Evolutionary conservation across 2,329 filamentous ascomycete species (phyloP).

Genomic region (Diaporthe citri): DNA sequence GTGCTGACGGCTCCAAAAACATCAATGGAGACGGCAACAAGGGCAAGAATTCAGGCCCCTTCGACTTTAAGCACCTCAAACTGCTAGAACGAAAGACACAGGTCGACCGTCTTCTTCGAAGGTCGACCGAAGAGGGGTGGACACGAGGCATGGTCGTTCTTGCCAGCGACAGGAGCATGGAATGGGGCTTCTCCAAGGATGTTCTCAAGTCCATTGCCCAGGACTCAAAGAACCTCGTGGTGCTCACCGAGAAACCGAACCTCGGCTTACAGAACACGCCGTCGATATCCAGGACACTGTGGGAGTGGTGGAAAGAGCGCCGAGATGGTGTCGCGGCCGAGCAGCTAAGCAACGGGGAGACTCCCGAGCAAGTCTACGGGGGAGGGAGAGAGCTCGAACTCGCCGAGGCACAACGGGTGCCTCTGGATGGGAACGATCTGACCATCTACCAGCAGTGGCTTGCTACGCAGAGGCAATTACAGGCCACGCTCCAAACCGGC

Average conservation of each 20-base stretch:
- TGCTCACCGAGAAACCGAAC: slow-evolving; percentile 82
- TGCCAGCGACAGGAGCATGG: slow-evolving; percentile 88
- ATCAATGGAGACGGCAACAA: slow-evolving; percentile 62
- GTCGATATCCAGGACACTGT: slow-evolving; percentile 80
- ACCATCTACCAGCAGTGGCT: slow-evolving; percentile 91
- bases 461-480: slow-evolving; percentile 87
- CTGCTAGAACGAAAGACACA: slow-evolving; percentile 86
- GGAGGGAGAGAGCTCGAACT: slow-evolving; percentile 73
- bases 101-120: slow-evolving; percentile 76
- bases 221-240: slow-evolving; percentile 84
- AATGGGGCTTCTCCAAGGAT: slow-evolving; percentile 95
- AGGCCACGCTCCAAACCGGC: slow-evolving; percentile 81
- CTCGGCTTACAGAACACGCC: slow-evolving; percentile 58
- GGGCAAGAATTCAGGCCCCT: slow-evolving; percentile 75
- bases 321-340: slow-evolving; percentile 73
- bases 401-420: slow-evolving; percentile 70
- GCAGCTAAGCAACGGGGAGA: slow-evolving; percentile 65
- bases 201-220: slow-evolving; percentile 80
- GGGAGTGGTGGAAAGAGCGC: slow-evolving; percentile 82
- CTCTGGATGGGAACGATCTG: slow-evolving; percentile 82
- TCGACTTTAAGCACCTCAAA: slow-evolving; percentile 89
- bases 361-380: slow-evolving; percentile 75
- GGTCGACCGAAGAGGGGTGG: slow-evolving; percentile 55
- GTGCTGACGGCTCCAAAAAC: slow-evolving; percentile 64
- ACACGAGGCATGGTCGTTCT: slow-evolving; percentile 80